These are phyloP conservation scores for Periconia digitata DNA, from an alignment of 2,329 filamentous ascomycete species.

Conservation along the genomic window DNA sequence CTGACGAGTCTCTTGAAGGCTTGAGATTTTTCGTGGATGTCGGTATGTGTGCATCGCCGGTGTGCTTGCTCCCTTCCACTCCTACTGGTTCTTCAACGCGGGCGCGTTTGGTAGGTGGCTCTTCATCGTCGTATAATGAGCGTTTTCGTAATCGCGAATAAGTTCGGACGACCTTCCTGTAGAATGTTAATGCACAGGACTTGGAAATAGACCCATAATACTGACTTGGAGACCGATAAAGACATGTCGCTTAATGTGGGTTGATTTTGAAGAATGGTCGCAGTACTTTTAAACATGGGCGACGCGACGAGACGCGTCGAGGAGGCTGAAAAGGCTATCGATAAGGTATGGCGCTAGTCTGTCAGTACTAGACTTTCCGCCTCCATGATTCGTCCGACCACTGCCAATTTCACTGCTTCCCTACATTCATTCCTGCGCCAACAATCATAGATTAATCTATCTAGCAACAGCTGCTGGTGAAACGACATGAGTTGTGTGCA, in stretches of 20 bases:
- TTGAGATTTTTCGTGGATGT: conserved; percentile 3
- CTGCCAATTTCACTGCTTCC: conserved; percentile 3
- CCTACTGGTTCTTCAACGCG: conserved; percentile 29
- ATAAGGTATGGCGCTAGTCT: conserved; percentile 26
- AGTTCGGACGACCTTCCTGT: conserved; percentile 35
- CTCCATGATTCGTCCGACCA: no score
- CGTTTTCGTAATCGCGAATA: conserved; percentile 41
- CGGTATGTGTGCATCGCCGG: conserved; percentile 11
- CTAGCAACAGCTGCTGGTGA: no score
- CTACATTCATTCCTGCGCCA: no score
- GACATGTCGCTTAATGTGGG: conserved; percentile 21
- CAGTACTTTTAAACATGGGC: conserved; percentile 7
- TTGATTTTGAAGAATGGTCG: conserved; percentile 8
- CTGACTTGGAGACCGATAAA: conserved; percentile 26
- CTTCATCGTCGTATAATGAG: conserved; percentile 26
- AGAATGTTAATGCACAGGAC: conserved; percentile 14
- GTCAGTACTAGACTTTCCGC: no score
- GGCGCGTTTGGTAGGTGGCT: conserved; percentile 40
- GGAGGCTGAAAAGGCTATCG: conserved; percentile 4
- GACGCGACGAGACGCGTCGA: conserved; percentile 21
- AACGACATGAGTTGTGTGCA: no score
- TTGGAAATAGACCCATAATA: neutral
- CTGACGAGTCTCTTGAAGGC: conserved; percentile 13
- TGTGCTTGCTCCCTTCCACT: conserved; percentile 8
- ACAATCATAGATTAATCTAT: no score